These are phyloP conservation scores for Emergomyces pasteurianus DNA, from an alignment of 2,329 filamentous ascomycete genomes.

Conservation along the genomic window DNA sequence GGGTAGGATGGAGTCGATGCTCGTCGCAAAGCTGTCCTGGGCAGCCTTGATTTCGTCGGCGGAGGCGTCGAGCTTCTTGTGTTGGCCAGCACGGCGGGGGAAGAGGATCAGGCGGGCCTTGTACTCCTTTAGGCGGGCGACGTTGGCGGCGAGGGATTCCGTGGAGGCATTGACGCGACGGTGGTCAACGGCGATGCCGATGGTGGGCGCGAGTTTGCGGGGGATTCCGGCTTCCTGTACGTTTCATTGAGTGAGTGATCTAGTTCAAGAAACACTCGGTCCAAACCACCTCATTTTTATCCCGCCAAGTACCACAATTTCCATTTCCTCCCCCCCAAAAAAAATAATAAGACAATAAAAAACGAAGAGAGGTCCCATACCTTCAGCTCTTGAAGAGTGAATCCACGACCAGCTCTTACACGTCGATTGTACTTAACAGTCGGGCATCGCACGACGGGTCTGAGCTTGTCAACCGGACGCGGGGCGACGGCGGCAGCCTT, in stretches of 20 bases:
- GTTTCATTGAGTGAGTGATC: not conserved
- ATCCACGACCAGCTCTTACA: conserved; percentile 90
- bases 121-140: conserved; percentile 97
- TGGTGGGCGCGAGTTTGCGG: conserved; percentile 84
- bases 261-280: not conserved
- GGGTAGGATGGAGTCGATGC: conserved; percentile 52
- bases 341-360: not conserved
- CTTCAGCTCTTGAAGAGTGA: conserved; percentile 97
- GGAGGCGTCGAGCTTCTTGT: conserved; percentile 83
- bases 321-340: not conserved
- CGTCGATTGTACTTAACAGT: conserved; percentile 99
- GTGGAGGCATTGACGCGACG: conserved; percentile 95
- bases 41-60: conserved; percentile 69
- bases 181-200: conserved; percentile 93
- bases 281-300: not conserved
- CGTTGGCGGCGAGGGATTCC: conserved; percentile 89
- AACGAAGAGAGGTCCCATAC: conserved; percentile 39
- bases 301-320: too few species aligned
- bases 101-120: conserved; percentile 92
- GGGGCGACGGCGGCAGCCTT: conserved; percentile 95
- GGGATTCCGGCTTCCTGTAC: conserved; percentile 82
- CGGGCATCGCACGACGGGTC: conserved; percentile 94
- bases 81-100: conserved; percentile 85
- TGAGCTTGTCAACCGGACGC: conserved; percentile 92
- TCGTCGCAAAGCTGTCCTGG: conserved; percentile 43